Conservation (phyloP, 140 eudicot species). For the Anethum foeniculum region DNA sequence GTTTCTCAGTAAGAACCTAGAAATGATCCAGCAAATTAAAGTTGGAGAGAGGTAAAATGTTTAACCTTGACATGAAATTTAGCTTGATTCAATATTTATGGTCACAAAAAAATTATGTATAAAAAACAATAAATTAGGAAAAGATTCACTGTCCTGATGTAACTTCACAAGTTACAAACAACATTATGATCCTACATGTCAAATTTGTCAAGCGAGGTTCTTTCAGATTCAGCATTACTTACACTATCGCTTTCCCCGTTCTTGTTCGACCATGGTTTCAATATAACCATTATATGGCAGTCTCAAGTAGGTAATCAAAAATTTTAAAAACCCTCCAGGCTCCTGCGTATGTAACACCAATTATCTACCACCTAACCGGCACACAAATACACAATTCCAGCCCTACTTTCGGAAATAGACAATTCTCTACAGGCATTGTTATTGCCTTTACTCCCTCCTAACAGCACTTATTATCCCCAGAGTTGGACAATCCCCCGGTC, state of each 20-base stretch:
- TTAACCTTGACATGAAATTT: not conserved
- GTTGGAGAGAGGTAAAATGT: no score
- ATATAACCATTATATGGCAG: not conserved
- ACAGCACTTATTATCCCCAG: not conserved
- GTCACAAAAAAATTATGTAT: not conserved
- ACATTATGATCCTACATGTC: not conserved
- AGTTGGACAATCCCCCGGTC: not conserved
- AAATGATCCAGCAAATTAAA: conserved; percentile 1
- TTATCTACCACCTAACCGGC: not conserved
- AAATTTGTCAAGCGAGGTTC: not conserved
- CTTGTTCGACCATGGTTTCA: not conserved
- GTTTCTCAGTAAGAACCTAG: conserved; percentile 80
- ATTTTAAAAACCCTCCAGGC: not conserved
- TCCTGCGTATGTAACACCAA: not conserved
- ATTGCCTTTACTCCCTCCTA: not conserved
- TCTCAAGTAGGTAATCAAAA: not conserved
- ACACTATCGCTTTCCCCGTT: not conserved
- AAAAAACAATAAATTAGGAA: not conserved
- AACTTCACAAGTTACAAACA: not conserved
- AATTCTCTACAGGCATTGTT: not conserved
- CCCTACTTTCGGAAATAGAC: not conserved
- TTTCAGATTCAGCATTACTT: not conserved
- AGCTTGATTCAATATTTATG: conserved; percentile 5
- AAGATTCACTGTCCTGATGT: not conserved
- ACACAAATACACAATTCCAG: not conserved